phyloP scores from a whole-genome alignment of 805 yeast species.

The Schwanniomyces occidentalis region DNA sequence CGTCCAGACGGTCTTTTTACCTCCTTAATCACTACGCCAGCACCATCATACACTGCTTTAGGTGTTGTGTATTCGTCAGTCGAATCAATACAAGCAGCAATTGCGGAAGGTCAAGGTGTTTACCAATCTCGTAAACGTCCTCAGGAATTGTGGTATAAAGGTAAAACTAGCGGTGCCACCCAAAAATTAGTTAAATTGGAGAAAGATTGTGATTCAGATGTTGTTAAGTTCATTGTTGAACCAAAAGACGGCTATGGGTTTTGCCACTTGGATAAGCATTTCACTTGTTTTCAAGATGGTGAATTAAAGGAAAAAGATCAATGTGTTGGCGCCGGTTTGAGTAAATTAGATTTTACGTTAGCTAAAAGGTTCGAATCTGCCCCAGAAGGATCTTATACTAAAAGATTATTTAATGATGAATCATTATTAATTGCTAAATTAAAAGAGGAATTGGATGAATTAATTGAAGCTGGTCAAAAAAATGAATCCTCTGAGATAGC shows the following conservation, averaged over 20 bases:
- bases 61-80: conserved; percentile 90
- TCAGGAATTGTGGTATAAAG: conserved; percentile 94
- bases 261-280: conserved; percentile 78
- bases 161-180: conserved; percentile 94
- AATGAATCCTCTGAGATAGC: conserved; percentile 54
- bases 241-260: conserved; percentile 82
- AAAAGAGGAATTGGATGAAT: conserved; percentile 94
- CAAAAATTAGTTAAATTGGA: conserved; percentile 69
- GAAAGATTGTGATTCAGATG: conserved; percentile 90
- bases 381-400: conserved; percentile 93
- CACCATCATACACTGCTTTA: conserved; percentile 51
- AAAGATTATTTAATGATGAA: conserved; percentile 79
- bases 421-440: conserved; percentile 79
- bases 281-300: conserved; percentile 69
- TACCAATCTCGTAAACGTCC: conserved; percentile 81
- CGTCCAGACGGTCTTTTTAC: conserved; percentile 84
- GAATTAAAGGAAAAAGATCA: conserved; percentile 27
- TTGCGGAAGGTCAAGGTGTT: conserved; percentile 81
- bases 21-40: conserved; percentile 76
- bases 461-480: conserved; percentile 69
- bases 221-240: conserved; percentile 80
- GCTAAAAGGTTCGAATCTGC: conserved; percentile 63
- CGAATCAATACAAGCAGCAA: conserved; percentile 79
- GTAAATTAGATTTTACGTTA: conserved; percentile 67
- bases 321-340: conserved; percentile 65